These are phyloP conservation scores for Debaryomyces robertsiae DNA, from an alignment of 1,139 yeast genomes.

Conservation along the genomic window DNA sequence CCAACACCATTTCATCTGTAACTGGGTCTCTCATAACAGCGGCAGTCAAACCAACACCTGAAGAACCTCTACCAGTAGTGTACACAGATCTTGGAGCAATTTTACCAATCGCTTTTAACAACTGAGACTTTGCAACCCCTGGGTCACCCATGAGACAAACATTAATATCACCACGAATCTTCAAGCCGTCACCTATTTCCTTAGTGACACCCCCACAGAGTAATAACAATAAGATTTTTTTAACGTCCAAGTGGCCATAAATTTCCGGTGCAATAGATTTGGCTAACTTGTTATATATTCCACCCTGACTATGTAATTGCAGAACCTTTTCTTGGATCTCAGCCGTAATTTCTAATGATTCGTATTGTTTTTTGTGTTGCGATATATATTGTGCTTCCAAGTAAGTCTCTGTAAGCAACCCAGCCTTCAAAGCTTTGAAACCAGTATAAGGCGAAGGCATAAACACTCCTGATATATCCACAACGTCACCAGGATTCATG, in stretches of 20 bases:
- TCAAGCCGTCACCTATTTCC: constrained; percentile 93
- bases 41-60: constrained; percentile 98
- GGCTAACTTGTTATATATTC: constrained; percentile 78
- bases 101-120: constrained; percentile 85
- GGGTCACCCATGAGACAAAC: constrained; percentile 99
- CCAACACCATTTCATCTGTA: constrained; percentile 96
- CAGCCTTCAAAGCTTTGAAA: constrained; percentile 87
- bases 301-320: constrained; percentile 55
- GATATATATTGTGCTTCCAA: constrained; percentile 82
- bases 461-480: constrained; percentile 88
- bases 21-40: constrained; percentile 99
- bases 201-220: constrained; percentile 96
- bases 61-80: constrained; percentile 98
- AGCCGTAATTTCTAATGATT: constrained; percentile 58
- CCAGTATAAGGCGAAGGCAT: constrained; percentile 97
- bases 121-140: constrained; percentile 98
- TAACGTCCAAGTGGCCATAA: constrained; percentile 90
- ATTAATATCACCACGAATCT: constrained; percentile 96
- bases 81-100: constrained; percentile 97
- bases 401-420: constrained; percentile 90
- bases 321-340: constrained; percentile 59
- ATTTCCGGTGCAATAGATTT: constrained; percentile 97
- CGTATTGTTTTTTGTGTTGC: constrained; percentile 90
- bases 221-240: constrained; percentile 81
- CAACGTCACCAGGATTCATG: constrained; percentile 92